Base-by-base conservation (phyloP, 495 filamentous ascomycete species). In the Tuber borchii region DNA sequence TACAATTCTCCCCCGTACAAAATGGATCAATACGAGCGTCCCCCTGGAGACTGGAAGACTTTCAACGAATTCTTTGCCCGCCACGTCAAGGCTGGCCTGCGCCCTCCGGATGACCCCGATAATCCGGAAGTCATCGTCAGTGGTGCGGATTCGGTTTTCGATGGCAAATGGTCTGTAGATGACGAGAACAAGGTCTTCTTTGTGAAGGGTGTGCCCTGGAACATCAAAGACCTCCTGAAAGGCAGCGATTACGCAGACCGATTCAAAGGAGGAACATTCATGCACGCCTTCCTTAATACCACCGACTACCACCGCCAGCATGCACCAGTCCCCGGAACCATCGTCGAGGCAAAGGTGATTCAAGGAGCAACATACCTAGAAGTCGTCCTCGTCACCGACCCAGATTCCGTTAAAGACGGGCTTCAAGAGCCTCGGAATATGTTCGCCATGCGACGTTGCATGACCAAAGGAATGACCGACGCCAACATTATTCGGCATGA, bases 61-160 rank as follows among this genome's bases (percentile, higher is more conserved):
- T 85, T 85, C 80, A 85, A 83, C 51, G 82, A 83, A 19, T 81
- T 81, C 72, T 84, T 83, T 72, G 77, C 83, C 37, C 79, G 82
- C 69, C 51, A 77, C 46, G 65, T 79, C 39, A 82, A 80, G 65
- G 73, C 74, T 19, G 81, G 82, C 43, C 20, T 73, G 34, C 80
- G 82, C 69, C 72, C 72, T 68, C 78, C 80, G 19, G 80, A 74
- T 31, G 45, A 77, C 65, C 73, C 80, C 16, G 3, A 9, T 22
- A 77, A 83, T 56, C n/a, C 74, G 31, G 42, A 51, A 26, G 73
- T 78, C 71, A 80, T 83, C 44, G 76, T 82, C 70, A 78, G 75
- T 31, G 75, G 79, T n/a, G 76, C 82, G n/a, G 82, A 83, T 74
- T 82, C 72, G 20, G 77, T 75, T 9, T 83, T 75, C 46, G 79